Percentiles rank a stretch among this genome's conserved stretches.
These are phyloP conservation scores for Coccinonectria pachysandricola DNA, from an alignment of 2,329 filamentous ascomycete species.

Conservation along the genomic window DNA sequence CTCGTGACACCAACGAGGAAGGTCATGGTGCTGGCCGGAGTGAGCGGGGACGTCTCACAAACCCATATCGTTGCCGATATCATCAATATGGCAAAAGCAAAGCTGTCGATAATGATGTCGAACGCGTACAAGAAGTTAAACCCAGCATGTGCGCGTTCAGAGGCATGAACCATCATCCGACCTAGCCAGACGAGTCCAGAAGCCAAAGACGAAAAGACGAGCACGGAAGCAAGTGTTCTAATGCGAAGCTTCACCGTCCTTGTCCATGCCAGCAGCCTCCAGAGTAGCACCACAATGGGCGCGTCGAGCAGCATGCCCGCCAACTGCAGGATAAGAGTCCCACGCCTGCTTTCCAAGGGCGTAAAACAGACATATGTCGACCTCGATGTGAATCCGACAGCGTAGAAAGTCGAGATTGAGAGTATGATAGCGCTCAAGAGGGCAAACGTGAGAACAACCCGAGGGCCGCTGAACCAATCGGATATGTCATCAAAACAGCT, in stretches of 20 bases:
- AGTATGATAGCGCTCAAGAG: slow-evolving; percentile 29
- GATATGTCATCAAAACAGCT: slow-evolving; percentile 37
- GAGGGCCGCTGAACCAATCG: slow-evolving; percentile 35
- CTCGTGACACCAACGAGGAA: slow-evolving; percentile 31
- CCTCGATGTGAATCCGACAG: slow-evolving; percentile 26
- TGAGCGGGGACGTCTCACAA: slow-evolving; percentile 35
- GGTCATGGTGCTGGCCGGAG: slow-evolving; percentile 32
- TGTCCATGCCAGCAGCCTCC: slow-evolving; percentile 42
- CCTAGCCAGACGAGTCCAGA: slow-evolving; percentile 28
- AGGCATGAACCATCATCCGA: slow-evolving; percentile 19
- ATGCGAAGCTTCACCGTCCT: slow-evolving; percentile 37
- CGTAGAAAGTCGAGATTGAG: slow-evolving; percentile 31
- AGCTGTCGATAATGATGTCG: slow-evolving; percentile 38
- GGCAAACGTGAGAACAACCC: slow-evolving; percentile 25
- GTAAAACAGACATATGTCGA: slow-evolving; percentile 44
- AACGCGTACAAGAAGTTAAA: slow-evolving; percentile 37
- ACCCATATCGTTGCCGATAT: slow-evolving; percentile 36
- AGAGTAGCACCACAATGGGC: slow-evolving; percentile 34
- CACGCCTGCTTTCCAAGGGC: slow-evolving; percentile 27
- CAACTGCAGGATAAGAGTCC: slow-evolving; percentile 31
- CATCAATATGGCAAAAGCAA: slow-evolving; percentile 33
- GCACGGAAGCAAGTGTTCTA: slow-evolving; percentile 32
- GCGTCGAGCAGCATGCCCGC: slow-evolving; percentile 36
- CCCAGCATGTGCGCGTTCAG: slow-evolving; percentile 15
- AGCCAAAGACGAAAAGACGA: slow-evolving; percentile 30